phyloP scores from a whole-genome alignment of 2,329 filamentous ascomycete species.

The Fusarium dimerum region DNA sequence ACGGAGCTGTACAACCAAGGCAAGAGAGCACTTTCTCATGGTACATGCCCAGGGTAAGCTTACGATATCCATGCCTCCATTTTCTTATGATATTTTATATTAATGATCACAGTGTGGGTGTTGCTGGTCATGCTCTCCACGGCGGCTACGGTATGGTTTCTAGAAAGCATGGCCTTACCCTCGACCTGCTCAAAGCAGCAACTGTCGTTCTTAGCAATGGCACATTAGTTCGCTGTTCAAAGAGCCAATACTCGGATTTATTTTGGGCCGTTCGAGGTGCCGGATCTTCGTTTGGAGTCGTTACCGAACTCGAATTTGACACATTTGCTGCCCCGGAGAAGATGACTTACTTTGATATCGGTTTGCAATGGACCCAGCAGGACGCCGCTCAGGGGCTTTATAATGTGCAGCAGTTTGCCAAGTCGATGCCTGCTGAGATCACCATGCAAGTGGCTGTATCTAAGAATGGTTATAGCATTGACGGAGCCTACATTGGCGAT shows the following conservation, averaged over 20 bases:
- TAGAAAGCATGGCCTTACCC: conserved; percentile 30
- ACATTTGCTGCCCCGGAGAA: conserved; percentile 24
- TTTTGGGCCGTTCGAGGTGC: conserved; percentile 35
- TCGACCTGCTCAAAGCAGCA: conserved; percentile 32
- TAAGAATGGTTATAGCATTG: conserved; percentile 22
- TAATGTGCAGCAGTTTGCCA: conserved; percentile 31
- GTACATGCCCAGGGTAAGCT: conserved; percentile 52
- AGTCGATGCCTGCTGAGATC: conserved; percentile 28
- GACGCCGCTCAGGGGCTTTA: conserved; percentile 19
- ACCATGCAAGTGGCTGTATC: conserved; percentile 28
- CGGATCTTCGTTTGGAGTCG: conserved; percentile 34
- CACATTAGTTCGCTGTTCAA: conserved; percentile 28
- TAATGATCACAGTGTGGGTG: conserved; percentile 27
- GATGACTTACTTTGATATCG: conserved; percentile 26
- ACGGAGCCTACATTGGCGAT: conserved; percentile 29
- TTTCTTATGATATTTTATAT: background rate
- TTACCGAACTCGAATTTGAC: conserved; percentile 32
- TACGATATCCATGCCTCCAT: background rate
- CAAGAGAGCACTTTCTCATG: conserved; percentile 47
- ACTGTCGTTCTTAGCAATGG: conserved; percentile 32
- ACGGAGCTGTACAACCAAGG: conserved; percentile 43
- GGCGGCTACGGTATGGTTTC: conserved; percentile 36
- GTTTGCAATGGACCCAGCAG: conserved; percentile 22
- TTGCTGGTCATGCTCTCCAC: conserved; percentile 32
- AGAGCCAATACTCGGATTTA: conserved; percentile 24